Percentiles rank a stretch among this genome's conserved stretches.
Evolutionary conservation across 202 grass and related monocot genomes (phyloP).

Genomic region (Panicum hallii): DNA sequence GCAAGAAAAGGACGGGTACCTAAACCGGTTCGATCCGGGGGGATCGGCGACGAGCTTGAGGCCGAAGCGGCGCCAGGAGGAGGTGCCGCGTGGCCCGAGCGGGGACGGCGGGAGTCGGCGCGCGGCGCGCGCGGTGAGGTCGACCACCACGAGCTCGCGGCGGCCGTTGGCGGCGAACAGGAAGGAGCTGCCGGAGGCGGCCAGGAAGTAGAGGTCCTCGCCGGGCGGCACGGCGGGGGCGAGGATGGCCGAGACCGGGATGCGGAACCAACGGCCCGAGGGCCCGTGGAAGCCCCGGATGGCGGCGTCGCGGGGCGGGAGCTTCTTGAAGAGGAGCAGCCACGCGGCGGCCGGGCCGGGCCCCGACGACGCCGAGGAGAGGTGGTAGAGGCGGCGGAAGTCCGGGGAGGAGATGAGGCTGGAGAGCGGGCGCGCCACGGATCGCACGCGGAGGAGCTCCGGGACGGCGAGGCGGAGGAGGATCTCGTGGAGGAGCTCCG

Average conservation of each 20-base stretch:
- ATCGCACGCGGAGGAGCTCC: constrained; percentile 79
- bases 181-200: constrained; percentile 81
- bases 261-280: constrained; percentile 83
- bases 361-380: constrained; percentile 56
- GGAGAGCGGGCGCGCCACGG: constrained; percentile 78
- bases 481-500: constrained; percentile 97
- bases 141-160: constrained; percentile 76
- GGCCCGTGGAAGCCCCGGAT: constrained; percentile 88
- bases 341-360: constrained; percentile 57
- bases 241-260: constrained; percentile 70
- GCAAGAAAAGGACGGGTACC: constrained; percentile 59
- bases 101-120: constrained; percentile 73
- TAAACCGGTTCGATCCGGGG: constrained; percentile 66
- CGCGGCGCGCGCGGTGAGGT: constrained; percentile 66
- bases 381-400: constrained; percentile 95
- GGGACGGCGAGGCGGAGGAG: constrained; percentile 84
- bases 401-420: constrained; percentile 69
- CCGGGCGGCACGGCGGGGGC: constrained; percentile 64
- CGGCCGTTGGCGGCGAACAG: constrained; percentile 92
- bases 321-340: constrained; percentile 92
- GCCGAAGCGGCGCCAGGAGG: constrained; percentile 90
- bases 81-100: constrained; percentile 89
- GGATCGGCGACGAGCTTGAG: constrained; percentile 86
- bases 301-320: constrained; percentile 67
- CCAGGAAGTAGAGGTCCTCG: constrained; percentile 93